Percentiles rank a stretch among this genome's conserved stretches.
phyloP scores from a whole-genome alignment of 441 rosid species.

The Pelargonium australe region DNA sequence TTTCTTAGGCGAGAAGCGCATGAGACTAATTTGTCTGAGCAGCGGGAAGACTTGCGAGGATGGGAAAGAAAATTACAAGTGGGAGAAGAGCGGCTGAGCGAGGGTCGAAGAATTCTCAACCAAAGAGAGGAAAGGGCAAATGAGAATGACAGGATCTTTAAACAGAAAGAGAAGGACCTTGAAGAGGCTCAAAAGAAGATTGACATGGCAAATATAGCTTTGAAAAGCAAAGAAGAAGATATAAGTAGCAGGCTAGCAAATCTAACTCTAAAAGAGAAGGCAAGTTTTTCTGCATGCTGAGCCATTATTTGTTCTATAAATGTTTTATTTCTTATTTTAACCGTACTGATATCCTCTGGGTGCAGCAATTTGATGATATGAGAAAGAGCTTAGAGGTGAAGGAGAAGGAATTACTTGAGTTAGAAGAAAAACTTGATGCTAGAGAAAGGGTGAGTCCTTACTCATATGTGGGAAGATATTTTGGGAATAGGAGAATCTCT shows the following conservation, averaged over 20 bases:
- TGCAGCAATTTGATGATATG: slow-evolving; percentile 53
- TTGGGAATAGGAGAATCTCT: background rate
- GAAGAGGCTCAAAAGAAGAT: slow-evolving; percentile 73
- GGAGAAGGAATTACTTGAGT: slow-evolving; percentile 49
- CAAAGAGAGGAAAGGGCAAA: slow-evolving; percentile 94
- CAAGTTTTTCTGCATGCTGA: slow-evolving; percentile 25
- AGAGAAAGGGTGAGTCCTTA: slow-evolving; percentile 65
- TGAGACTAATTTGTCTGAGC: slow-evolving; percentile 60
- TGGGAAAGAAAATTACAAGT: slow-evolving; percentile 87
- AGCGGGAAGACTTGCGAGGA: slow-evolving; percentile 85
- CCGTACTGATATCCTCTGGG: slow-evolving; percentile 19
- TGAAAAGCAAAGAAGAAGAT: slow-evolving; percentile 67
- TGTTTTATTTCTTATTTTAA: background rate
- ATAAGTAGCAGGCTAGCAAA: slow-evolving; percentile 48
- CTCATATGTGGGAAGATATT: background rate
- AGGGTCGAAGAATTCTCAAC: slow-evolving; percentile 57
- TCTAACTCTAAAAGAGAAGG: slow-evolving; percentile 58
- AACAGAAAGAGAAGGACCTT: slow-evolving; percentile 71
- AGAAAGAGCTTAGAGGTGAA: slow-evolving; percentile 55
- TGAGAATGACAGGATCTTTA: slow-evolving; percentile 58
- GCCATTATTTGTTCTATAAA: background rate
- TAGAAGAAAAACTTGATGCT: slow-evolving; percentile 71
- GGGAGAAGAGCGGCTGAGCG: slow-evolving; percentile 85
- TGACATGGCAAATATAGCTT: slow-evolving; percentile 48
- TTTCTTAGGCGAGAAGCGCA: slow-evolving; percentile 64